Evolutionary conservation across 2,329 filamentous ascomycete species (phyloP), one percentile per base, ranked within the genome.

Genomic region (Diaporthe humulicola): DNA sequence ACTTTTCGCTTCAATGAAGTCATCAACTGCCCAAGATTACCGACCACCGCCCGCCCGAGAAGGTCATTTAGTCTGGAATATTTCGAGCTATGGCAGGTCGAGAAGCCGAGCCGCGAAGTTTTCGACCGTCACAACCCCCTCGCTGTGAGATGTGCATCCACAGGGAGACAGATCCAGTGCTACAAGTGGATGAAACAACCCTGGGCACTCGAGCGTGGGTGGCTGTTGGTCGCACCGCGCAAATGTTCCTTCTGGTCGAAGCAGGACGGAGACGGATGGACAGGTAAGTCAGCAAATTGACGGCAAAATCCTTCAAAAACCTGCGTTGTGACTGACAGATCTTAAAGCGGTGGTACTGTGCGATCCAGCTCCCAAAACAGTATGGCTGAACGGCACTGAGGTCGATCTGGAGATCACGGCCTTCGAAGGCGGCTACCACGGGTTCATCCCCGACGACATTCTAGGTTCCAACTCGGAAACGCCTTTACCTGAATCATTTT

Each of bases 1-100:
- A 72, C 73, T n/a, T 74, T 74, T 50, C 73, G 58, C 17, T 74
- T 74, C n/a, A 72, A 72, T 25, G 69, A 74, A 42, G 56, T 40
- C 6, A 72, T 74, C n/a, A 74, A 74, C 33, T 74, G 73, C 58
- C 73, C 69, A 3, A 67, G 58, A 15, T 42, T 74, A 5, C 73
- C 58, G 12, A 74, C 69, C 4, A 56, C 33, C 2, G 48, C 48
- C n/a, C 33, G 58, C 2, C 73, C 69, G 12, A 67, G 30, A 38
- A 45, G 12, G 19, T 40, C 22, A 1, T 74, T 67, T 30, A 67
- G 58, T 9, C 10, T 74, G 40, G 69, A 74, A 45, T 74, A 74
- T 19, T 74, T 72, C 28, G 73, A 74, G 33, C 10, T 74, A 36
- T 74, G 73, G 73, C 69, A 72, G 17, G 52, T 74, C 8, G 36